Evolutionary conservation across 140 eudicot species (phyloP), one percentile per base, ranked within the genome.

Genomic region (Bidens hawaiensis): DNA sequence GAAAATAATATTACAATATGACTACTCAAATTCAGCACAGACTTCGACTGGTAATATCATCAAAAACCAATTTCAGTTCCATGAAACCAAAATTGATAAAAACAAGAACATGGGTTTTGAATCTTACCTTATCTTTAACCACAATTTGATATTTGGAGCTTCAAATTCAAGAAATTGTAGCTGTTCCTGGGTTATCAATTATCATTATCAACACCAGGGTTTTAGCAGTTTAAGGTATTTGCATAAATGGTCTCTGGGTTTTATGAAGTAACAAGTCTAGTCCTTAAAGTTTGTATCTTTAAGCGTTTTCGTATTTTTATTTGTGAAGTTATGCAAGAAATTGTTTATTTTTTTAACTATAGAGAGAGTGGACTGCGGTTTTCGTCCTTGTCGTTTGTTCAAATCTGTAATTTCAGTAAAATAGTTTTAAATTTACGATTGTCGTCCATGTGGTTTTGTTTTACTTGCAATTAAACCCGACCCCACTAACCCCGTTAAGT

Each of bases 191-290:
- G n/a, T n/a, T n/a, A n/a, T n/a, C n/a, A 19, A 38, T 24, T 26
- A n/a, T 27, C 5, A 14, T 7, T n/a, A 13, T 74, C 73, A 47
- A 74, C 62, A 66, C 50, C 78, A 74, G 78, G 78, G 78, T 74
- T 74, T 71, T 74, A 47, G 74, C 11, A 26, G 36, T 58, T 73
- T 58, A 12, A 2, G 4, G 25, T 18, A 24, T 2, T 22, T 66
- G 31, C 19, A 41, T 3, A 24, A 66, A 48, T 1, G 64, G 27
- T 48, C 64, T 68, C 36, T 66, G 8, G 25, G 45, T 26, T 65
- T 3, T 14, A 4, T 24, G 0, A 43, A 17, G 6, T 43, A 30
- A 18, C 63, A 30, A 57, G 8, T 28, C 17, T 27, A 56, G 38
- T 25, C 36, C 60, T 50, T 43, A n/a, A n/a, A n/a, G n/a, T n/a